phyloP scores from a whole-genome alignment of 805 yeast species.

The Saccharomycopsis amapae region DNA sequence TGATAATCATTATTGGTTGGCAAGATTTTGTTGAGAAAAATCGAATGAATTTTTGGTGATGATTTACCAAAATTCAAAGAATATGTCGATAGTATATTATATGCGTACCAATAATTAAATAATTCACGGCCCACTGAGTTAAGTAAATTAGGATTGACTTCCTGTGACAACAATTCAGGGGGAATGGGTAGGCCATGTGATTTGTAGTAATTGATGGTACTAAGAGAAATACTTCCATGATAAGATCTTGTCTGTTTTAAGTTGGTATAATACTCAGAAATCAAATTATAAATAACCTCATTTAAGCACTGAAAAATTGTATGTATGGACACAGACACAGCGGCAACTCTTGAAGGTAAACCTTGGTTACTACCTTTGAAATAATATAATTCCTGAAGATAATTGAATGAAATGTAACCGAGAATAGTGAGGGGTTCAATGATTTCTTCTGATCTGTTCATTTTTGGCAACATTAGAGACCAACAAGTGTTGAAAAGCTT shows the following conservation, averaged over 20 bases:
- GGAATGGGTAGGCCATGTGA: constrained; percentile 43
- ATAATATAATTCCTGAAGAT: constrained; percentile 27
- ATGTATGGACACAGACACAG: constrained; percentile 34
- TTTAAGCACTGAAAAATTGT: constrained; percentile 44
- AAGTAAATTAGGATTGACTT: constrained; percentile 16
- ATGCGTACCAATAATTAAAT: constrained; percentile 41
- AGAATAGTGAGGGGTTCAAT: constrained; percentile 41
- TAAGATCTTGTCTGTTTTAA: constrained; percentile 23
- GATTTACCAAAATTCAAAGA: constrained; percentile 33
- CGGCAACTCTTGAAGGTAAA: background rate
- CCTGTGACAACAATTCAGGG: constrained; percentile 27
- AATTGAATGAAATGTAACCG: constrained; percentile 36
- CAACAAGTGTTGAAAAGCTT: constrained; percentile 39
- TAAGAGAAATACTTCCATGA: constrained; percentile 51
- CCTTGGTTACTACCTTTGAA: constrained; percentile 3
- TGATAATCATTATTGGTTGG: constrained; percentile 26
- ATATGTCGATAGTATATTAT: constrained; percentile 39
- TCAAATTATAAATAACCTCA: constrained; percentile 38
- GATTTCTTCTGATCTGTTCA: constrained; percentile 31
- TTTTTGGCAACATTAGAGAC: constrained; percentile 30
- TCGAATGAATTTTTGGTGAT: constrained; percentile 34
- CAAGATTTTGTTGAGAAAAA: constrained; percentile 26
- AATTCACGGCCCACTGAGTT: constrained; percentile 22
- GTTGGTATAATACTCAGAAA: constrained; percentile 28
- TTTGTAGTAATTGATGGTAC: constrained; percentile 43